Evolutionary conservation across 805 yeast genomes (phyloP).

Genomic region (Cyberlindnera americana): DNA sequence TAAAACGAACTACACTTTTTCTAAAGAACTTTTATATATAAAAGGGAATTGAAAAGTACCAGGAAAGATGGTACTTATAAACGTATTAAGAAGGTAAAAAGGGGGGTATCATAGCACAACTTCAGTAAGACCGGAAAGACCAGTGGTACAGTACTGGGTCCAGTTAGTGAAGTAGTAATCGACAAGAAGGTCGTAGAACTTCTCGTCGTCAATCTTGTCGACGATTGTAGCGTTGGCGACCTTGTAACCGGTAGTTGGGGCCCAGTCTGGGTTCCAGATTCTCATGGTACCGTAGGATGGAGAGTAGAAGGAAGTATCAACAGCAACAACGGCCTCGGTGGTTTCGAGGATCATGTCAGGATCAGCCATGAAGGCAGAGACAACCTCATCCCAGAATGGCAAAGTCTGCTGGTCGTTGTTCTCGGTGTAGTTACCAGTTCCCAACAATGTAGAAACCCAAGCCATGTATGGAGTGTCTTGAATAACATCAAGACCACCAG

Average conservation of each 20-base stretch:
- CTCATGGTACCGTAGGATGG: conserved; percentile 41
- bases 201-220: conserved; percentile 31
- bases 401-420: conserved; percentile 34
- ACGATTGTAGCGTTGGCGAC: conserved; percentile 37
- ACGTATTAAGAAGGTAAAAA: neutral
- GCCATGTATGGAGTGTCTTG: conserved; percentile 29
- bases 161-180: conserved; percentile 35
- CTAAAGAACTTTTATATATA: neutral
- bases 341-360: conserved; percentile 34
- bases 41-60: neutral
- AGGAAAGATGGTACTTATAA: too few relatives aligned
- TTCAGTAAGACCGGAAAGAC: conserved; percentile 10
- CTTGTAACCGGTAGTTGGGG: conserved; percentile 32
- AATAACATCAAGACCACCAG: conserved; percentile 32
- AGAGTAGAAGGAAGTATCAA: conserved; percentile 38
- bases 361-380: conserved; percentile 34
- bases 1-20: too few relatives aligned
- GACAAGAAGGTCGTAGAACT: conserved; percentile 31
- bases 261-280: conserved; percentile 36
- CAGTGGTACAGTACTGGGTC: conserved; percentile 34
- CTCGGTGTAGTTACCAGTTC: conserved; percentile 34
- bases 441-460: conserved; percentile 30
- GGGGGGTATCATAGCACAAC: conserved; percentile 5
- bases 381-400: conserved; percentile 44
- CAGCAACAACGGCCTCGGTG: conserved; percentile 32